phyloP scores from a whole-genome alignment of 164 flowering plant species.

The Warburgia ugandensis region DNA sequence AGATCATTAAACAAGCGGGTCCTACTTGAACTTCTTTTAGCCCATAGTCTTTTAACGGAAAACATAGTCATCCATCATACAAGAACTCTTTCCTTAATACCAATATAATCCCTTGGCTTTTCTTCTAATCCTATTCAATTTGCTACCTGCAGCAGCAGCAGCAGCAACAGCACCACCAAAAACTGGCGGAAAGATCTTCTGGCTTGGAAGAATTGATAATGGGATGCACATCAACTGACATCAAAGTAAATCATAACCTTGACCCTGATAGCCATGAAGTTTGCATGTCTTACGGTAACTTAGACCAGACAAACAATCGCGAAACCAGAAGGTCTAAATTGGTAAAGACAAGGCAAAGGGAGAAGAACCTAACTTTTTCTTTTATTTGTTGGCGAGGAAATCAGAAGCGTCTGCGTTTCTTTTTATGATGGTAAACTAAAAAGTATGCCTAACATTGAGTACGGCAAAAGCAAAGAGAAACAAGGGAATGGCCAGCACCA shows the following conservation, averaged over 20 bases:
- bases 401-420: no score
- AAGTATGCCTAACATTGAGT: no score
- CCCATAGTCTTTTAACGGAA: no score
- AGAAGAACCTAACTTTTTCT: slow-evolving; percentile 8
- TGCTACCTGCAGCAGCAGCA: slow-evolving; percentile 13
- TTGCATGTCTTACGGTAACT: slow-evolving; percentile 7
- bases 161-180: slow-evolving; percentile 69
- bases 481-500: no score
- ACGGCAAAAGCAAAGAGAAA: no score
- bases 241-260: slow-evolving; percentile 65
- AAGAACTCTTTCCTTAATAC: no score
- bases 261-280: slow-evolving; percentile 47
- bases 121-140: neutral
- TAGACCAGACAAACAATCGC: neutral
- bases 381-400: slow-evolving; percentile 2
- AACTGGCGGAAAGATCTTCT: slow-evolving; percentile 59
- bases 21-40: no score
- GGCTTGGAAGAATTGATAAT: slow-evolving; percentile 78
- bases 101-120: neutral
- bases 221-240: slow-evolving; percentile 80
- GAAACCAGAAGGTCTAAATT: slow-evolving; percentile 3
- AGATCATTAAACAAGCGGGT: no score
- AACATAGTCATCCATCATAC: no score
- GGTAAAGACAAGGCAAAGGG: neutral
- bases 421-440: no score